Conservation (phyloP, 805 yeast genomes). For the Saturnispora serradocipensis region DNA sequence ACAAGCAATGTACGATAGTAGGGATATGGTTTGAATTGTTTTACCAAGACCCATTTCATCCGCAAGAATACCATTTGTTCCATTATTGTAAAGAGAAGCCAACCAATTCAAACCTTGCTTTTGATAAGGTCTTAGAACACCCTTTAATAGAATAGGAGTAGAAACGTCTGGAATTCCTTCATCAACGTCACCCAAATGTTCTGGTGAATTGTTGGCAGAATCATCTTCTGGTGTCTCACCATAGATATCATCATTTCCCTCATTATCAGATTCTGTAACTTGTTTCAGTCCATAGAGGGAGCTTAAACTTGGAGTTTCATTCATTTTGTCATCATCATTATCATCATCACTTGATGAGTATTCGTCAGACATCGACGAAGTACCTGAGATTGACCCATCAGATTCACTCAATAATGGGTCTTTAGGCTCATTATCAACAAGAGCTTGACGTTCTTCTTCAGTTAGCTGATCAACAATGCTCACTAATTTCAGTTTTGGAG, state of each 20-base stretch:
- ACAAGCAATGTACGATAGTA: constrained; percentile 82
- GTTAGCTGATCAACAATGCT: constrained; percentile 22
- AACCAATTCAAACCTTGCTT: constrained; percentile 96
- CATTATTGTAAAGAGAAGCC: constrained; percentile 83
- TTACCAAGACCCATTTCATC: constrained; percentile 99
- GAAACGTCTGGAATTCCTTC: constrained; percentile 61
- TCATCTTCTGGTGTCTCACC: constrained; percentile 19
- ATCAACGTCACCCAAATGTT: constrained; percentile 19
- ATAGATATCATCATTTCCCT: constrained; percentile 31
- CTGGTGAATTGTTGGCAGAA: constrained; percentile 31
- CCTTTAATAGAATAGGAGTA: constrained; percentile 66
- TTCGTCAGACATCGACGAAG: constrained; percentile 16
- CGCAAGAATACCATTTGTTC: constrained; percentile 93
- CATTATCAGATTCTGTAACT: constrained; percentile 16
- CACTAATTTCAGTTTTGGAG: background rate
- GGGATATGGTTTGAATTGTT: constrained; percentile 89
- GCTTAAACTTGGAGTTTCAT: constrained; percentile 25
- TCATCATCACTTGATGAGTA: constrained; percentile 14
- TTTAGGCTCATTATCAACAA: constrained; percentile 14
- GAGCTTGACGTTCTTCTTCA: constrained; percentile 18
- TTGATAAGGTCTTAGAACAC: constrained; percentile 81
- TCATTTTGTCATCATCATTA: constrained; percentile 7
- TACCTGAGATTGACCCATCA: constrained; percentile 10
- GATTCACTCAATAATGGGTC: constrained; percentile 16
- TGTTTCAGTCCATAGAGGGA: constrained; percentile 27